Percentiles rank a stretch among this genome's conserved stretches.
These are phyloP conservation scores for Ascochyta pisi DNA, from an alignment of 2,329 filamentous ascomycete species.

Conservation along the genomic window DNA sequence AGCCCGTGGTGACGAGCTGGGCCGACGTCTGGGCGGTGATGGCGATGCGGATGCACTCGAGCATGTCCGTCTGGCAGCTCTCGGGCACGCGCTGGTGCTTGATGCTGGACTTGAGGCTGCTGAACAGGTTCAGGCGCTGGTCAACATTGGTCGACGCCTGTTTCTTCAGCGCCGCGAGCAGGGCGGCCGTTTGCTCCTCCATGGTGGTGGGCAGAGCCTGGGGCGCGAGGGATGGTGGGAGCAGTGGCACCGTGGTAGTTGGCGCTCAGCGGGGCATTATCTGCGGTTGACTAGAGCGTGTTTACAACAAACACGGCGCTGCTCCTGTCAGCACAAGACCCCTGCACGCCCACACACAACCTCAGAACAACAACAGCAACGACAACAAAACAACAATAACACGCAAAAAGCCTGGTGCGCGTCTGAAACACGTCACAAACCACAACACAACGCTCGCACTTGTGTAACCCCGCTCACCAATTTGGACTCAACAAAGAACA, in stretches of 20 bases:
- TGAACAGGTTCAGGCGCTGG: constrained; percentile 73
- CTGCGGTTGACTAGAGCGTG: background rate
- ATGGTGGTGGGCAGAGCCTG: constrained; percentile 45
- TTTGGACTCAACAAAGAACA: constrained; percentile 2
- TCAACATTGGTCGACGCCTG: constrained; percentile 72
- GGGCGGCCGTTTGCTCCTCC: constrained; percentile 63
- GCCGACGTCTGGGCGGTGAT: constrained; percentile 78
- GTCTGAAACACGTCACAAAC: constrained; percentile 13
- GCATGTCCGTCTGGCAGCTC: constrained; percentile 71
- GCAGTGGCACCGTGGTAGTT: background rate
- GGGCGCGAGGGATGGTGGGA: background rate
- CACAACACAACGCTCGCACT: constrained; percentile 8
- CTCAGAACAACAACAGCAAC: background rate
- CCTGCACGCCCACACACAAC: background rate
- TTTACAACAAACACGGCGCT: constrained; percentile 7
- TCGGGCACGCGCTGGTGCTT: constrained; percentile 93
- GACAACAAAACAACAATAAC: background rate
- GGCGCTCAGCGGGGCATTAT: constrained; percentile 12
- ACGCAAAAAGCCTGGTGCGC: background rate
- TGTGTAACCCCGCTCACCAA: constrained; percentile 7
- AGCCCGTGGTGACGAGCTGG: constrained; percentile 77
- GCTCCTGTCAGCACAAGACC: background rate
- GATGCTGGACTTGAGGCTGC: constrained; percentile 82
- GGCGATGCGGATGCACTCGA: constrained; percentile 80
- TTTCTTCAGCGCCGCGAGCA: constrained; percentile 62